phyloP scores from a whole-genome alignment of 2,329 filamentous ascomycete genomes.

The Colletotrichum euphorbiae region DNA sequence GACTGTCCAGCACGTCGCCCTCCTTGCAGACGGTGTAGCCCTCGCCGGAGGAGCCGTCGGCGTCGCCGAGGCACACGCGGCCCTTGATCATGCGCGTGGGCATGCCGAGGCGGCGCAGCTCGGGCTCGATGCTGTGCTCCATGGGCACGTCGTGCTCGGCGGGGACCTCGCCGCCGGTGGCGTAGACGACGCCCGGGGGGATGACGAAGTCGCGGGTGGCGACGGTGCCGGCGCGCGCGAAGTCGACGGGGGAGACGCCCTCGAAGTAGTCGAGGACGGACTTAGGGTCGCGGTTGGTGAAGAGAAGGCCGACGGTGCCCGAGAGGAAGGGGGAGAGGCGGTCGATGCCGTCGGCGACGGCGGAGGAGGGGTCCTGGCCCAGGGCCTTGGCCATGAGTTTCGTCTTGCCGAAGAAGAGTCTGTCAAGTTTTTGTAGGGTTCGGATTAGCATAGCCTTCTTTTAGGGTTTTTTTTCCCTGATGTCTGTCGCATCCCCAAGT shows the following conservation, averaged over 20 bases:
- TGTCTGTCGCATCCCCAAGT: no score
- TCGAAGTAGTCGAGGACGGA: conserved; percentile 80
- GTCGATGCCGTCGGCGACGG: conserved; percentile 83
- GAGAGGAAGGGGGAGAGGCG: conserved; percentile 75
- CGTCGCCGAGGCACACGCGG: conserved; percentile 78
- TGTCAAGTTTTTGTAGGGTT: conserved; percentile 48
- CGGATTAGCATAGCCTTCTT: no score
- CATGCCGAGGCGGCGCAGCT: conserved; percentile 87
- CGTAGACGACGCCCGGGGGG: conserved; percentile 85
- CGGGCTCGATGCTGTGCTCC: conserved; percentile 89
- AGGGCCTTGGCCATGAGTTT: conserved; percentile 99
- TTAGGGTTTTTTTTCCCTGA: no score
- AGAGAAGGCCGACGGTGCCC: conserved; percentile 90
- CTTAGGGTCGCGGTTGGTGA: conserved; percentile 80
- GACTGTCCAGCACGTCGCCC: conserved; percentile 86
- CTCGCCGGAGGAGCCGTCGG: conserved; percentile 57
- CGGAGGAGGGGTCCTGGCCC: conserved; percentile 80
- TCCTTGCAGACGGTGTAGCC: conserved; percentile 86
- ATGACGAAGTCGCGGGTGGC: conserved; percentile 83
- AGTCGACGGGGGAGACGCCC: conserved; percentile 81
- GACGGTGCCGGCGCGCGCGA: conserved; percentile 85
- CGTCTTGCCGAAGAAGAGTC: conserved; percentile 98
- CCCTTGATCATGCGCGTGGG: conserved; percentile 91
- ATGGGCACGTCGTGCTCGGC: conserved; percentile 86
- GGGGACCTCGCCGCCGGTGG: conserved; percentile 82